Evolutionary conservation across 495 filamentous ascomycete species (phyloP), one percentile per base, ranked within the genome.

Genomic region (Halenospora varia): DNA sequence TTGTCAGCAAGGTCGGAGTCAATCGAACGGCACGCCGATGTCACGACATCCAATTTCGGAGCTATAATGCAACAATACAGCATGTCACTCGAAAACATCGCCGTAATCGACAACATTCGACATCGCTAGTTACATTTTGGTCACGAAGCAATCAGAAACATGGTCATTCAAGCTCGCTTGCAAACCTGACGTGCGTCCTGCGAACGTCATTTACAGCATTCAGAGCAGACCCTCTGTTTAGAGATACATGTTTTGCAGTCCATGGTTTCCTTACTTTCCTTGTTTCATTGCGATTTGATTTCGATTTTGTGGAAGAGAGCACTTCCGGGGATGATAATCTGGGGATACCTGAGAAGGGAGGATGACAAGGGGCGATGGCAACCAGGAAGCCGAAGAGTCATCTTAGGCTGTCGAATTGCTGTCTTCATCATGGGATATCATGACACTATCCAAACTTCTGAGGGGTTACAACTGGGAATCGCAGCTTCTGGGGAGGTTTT

Each of bases 11-110:
- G 15, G 49, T 62, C 45, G 26, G 46, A 57, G 63, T 25, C 35
- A 57, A n/a, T 68, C 66, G 66, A 66, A 68, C 62, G 66, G 66
- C 66, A 66, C 53, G 60, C 53, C 63, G 62, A 66, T 68, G 61
- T 61, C 53, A 66, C 62, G 26, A 65, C 57, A 60, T 57, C 57
- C 48, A 64, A 54, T 39, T 55, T 59, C 57, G 52, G 51, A 61
- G 25, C 56, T 57, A 49, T 11, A 60, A 55, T 57, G 59, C 25
- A 59, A 61, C 60, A 25, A 41, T 18, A 60, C 48, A 46, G 55
- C 51, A 53, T 25, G 52, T 35, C 45, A 26, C 52, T 51, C 48
- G 53, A 55, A 45, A 39, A 47, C 42, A 23, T 56, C 9, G 17
- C 42, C 25, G 29, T 29, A 15, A 53, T 44, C 52, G 41, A 47